phyloP scores from a whole-genome alignment of 495 filamentous ascomycete species.

The Penicillium waksmanii region DNA sequence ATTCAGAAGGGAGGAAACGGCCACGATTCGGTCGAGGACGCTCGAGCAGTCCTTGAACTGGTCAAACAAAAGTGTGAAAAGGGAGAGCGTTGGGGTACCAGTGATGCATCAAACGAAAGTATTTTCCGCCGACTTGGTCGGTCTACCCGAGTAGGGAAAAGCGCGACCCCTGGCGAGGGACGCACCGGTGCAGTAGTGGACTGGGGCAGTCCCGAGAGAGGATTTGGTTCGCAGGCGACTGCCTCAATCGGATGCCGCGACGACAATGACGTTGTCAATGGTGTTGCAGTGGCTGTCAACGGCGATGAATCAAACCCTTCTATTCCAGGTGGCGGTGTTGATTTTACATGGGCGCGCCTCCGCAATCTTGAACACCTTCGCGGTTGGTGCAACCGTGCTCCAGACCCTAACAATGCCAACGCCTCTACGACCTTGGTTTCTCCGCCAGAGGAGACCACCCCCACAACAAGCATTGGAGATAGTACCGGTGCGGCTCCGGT shows the following conservation, averaged over 20 bases:
- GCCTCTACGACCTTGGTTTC: slow-evolving; percentile 50
- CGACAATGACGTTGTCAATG: slow-evolving; percentile 75
- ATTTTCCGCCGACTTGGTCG: slow-evolving; percentile 83
- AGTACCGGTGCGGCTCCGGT: slow-evolving; percentile 7
- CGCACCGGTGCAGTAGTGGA: slow-evolving; percentile 84
- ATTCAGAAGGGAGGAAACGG: slow-evolving; percentile 82
- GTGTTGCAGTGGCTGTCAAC: slow-evolving; percentile 67
- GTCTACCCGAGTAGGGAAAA: slow-evolving; percentile 55
- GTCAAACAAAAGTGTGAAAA: slow-evolving; percentile 94
- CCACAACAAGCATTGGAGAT: slow-evolving; percentile 13
- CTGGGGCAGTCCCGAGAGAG: slow-evolving; percentile 79
- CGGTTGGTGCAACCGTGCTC: slow-evolving; percentile 77
- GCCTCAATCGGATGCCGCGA: slow-evolving; percentile 71
- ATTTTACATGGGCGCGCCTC: slow-evolving; percentile 88
- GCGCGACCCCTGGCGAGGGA: slow-evolving; percentile 44
- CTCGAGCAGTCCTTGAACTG: slow-evolving; percentile 85
- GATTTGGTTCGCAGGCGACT: slow-evolving; percentile 70
- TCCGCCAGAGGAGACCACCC: slow-evolving; percentile 30
- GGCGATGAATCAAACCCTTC: slow-evolving; percentile 65
- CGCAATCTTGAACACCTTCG: slow-evolving; percentile 80
- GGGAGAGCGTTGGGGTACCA: slow-evolving; percentile 79
- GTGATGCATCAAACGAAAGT: slow-evolving; percentile 73
- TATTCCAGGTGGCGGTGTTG: slow-evolving; percentile 71
- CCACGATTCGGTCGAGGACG: slow-evolving; percentile 92
- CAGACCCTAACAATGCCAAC: slow-evolving; percentile 51